Evolutionary conservation across 768 basidiomycete genomes (phyloP), one percentile per base, ranked within the genome.

Genomic region (Trametopsis cervina): DNA sequence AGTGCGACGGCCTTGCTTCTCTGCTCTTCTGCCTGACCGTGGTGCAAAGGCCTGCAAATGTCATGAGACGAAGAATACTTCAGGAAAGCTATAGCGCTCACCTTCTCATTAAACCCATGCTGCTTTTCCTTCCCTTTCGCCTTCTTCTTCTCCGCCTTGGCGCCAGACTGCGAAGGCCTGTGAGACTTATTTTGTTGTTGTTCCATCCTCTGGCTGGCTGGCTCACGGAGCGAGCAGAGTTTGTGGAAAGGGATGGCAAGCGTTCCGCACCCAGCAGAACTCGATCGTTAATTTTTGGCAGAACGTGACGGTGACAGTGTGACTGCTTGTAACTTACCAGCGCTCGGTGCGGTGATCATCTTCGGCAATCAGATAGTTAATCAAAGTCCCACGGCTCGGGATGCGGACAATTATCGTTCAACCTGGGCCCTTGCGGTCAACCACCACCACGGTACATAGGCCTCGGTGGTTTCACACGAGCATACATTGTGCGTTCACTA

Each of bases 71-170:
- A 20, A 47, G 49, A 36, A n/a, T n/a, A n/a, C n/a, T n/a, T n/a
- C n/a, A n/a, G n/a, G n/a, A n/a, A n/a, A n/a, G n/a, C n/a, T 25
- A 25, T 27, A 18, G 11, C n/a, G 60, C 69, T 40, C 48, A 86
- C 94, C 75, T 96, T 97, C 67, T 92, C 91, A 62, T 97, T 97
- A 69, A 84, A 88, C 4, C 82, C 84, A 46, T 83, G 74, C 37
- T 82, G 81, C 37, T 80, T 83, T 55, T 83, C 77, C 63, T 82
- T 79, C 49, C 66, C 77, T 57, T 89, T 82, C 4, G 46, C 50
- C 44, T 75, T 76, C 61, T 85, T 91, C 69, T 92, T 92, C 51
- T 82, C 86, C 1, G 77, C 78, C 57, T 89, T 89, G 39, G 63
- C 66, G 12, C 89, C 84, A 11, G 84, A 78, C 59, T 79, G 80